Evolutionary conservation across 148 eudicot genomes (phyloP), one percentile per base, ranked within the genome.

Genomic region (Dianthus caryophyllus): DNA sequence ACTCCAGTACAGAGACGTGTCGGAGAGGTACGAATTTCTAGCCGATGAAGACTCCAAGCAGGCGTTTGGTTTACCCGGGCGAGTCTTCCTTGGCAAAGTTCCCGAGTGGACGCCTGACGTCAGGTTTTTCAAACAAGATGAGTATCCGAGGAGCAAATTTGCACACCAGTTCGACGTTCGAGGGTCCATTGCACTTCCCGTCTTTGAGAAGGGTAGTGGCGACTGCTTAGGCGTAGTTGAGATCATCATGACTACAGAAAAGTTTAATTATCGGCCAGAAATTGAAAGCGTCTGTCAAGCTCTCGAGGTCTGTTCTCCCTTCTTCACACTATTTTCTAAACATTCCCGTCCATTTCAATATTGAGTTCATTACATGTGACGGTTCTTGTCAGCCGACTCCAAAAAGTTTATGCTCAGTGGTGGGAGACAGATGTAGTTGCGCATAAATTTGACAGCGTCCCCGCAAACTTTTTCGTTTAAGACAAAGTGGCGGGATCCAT

Each of bases 41-140:
- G 88, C 90, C 14, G 90, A 88, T 39, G 86, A 75, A 71, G 73
- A 88, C 46, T 81, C 85, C 10, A 72, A 75, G 43, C 83, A 82
- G 65, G 77, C 79, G 47, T 59, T 69, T 18, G 95, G 95, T 20
- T 71, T 88, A 77, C 95, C 90, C 44, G 85, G 88, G 57, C 83
- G 88, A 30, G 95, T 88, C 71, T 88, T 80, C 82, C 68, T 84
- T 71, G 86, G 88, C 53, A 85, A 82, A 64, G 78, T 65, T 16
- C 95, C 95, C 8, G 90, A 84, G 49, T 88, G 95, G 86, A 88
- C 84, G 20, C 88, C 95, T 15, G 88, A 88, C 78, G 90, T 88
- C 56, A 76, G 81, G 25, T 81, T 75, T 75, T 80, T 88, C 48
- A 74, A 64, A 58, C 74, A 68, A 15, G 95, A 84, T 7, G 88